A percentile compares a stretch with the other conserved stretches of the same genome.
Conservation (phyloP, 2,329 filamentous ascomycete genomes). For the Ophiostoma novo-ulmi region DNA sequence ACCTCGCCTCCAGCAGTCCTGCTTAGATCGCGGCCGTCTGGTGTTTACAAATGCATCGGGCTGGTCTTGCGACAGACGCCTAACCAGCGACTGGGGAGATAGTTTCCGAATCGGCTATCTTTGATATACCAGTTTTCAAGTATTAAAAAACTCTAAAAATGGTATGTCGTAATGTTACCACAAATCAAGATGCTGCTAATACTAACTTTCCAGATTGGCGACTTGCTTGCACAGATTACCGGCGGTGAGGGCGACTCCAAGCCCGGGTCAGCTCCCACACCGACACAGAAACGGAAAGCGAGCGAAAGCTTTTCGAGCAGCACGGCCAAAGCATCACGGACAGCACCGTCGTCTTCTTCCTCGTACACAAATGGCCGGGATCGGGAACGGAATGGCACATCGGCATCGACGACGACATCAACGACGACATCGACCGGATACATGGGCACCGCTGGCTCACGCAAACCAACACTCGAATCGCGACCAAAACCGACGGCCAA, state of each 20-base stretch:
- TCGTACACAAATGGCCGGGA: background rate
- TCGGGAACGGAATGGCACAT: constrained; percentile 13
- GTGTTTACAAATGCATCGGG: constrained; percentile 21
- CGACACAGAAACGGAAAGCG: constrained; percentile 52
- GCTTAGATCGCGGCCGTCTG: background rate
- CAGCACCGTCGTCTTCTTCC: constrained; percentile 24
- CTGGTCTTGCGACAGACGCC: constrained; percentile 20
- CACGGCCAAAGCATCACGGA: constrained; percentile 42
- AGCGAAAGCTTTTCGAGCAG: constrained; percentile 43
- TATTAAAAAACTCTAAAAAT: background rate
- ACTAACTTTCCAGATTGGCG: constrained; percentile 43
- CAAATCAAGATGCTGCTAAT: background rate
- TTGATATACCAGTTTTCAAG: background rate
- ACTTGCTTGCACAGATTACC: constrained; percentile 58
- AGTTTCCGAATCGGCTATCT: background rate
- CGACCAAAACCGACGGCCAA: background rate
- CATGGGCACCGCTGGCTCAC: constrained; percentile 13
- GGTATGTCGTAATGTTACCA: constrained; percentile 9
- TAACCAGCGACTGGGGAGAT: constrained; percentile 16
- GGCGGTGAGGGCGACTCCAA: constrained; percentile 45
- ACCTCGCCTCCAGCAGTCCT: background rate
- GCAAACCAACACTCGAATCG: constrained; percentile 15
- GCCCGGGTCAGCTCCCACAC: constrained; percentile 34
- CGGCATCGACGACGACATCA: constrained; percentile 5
- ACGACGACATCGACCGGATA: constrained; percentile 16